A percentile compares a stretch with the other conserved stretches of the same genome.
These are phyloP conservation scores for Rhododendron ovatum DNA, from an alignment of 148 eudicot species.

Conservation along the genomic window DNA sequence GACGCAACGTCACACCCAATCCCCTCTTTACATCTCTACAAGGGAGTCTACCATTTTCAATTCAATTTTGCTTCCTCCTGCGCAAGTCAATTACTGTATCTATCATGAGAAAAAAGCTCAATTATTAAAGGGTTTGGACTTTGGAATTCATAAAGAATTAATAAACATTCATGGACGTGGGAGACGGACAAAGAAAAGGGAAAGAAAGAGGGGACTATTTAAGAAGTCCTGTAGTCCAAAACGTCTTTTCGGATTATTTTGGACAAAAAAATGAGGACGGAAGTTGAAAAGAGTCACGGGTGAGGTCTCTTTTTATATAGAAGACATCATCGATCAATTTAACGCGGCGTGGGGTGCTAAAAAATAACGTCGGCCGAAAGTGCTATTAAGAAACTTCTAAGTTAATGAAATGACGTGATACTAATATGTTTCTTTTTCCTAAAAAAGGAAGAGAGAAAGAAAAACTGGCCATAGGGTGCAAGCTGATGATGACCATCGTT, in stretches of 20 bases:
- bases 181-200: neutral
- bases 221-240: neutral
- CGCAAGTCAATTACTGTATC: neutral
- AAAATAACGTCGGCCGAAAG: neutral
- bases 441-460: too few relatives aligned
- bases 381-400: too few relatives aligned
- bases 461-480: neutral
- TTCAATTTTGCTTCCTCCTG: neutral
- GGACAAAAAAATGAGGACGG: neutral
- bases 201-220: neutral
- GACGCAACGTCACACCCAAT: neutral
- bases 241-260: neutral
- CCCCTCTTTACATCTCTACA: neutral
- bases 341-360: neutral
- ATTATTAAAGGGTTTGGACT: neutral
- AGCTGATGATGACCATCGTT: neutral
- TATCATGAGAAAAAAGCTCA: neutral
- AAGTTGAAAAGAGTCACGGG: neutral
- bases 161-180: neutral
- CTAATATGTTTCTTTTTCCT: too few relatives aligned
- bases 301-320: neutral
- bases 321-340: neutral
- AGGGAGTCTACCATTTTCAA: neutral
- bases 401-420: too few relatives aligned
- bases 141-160: too few relatives aligned